Evolutionary conservation across 1,284 basidiomycete species (phyloP), one percentile per base, ranked within the genome.

Genomic region (Chalciporus sp.): DNA sequence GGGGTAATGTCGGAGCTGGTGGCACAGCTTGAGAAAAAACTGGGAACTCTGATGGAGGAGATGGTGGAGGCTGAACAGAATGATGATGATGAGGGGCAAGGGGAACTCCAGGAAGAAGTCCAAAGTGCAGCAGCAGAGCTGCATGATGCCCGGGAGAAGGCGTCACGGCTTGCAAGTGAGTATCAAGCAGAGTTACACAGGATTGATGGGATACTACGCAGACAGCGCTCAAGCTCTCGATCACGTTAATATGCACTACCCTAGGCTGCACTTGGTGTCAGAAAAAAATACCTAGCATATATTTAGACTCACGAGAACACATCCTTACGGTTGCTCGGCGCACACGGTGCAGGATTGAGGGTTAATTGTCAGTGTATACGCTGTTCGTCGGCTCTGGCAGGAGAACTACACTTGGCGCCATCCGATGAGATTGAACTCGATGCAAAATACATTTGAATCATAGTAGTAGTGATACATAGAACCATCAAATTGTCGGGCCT

Each of bases 11-110:
- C 51, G 49, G 67, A 69, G 11, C 59, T 73, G 27, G 71, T 72
- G 17, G 49, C 59, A 46, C 69, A 70, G 29, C 71, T 76, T 42
- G 66, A 70, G 42, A 61, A 65, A 44, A 76, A 76, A 53, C 59
- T 79, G 58, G 59, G 61, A 11, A 52, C 50, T 2, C 37, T 69
- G 46, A 47, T 58, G 23, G 53, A 43, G 19, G 67, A 68, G 41
- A 57, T 71, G 48, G 66, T 52, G 16, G 58, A 64, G 11, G 67
- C 69, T 4, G 67, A 71, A 37, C 61, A 42, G 49, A 51, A 57
- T 12, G 49, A 49, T 10, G 67, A 71, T n/a, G 70, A 68, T n/a
- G 70, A 71, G 43, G 59, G 70, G 5, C 57, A 9, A 26, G 62
- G 65, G 26, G 67, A 72, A 29, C 59, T 68, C 1, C 48, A 63